These are phyloP conservation scores for Penicillium sp. DNA, from an alignment of 2,329 filamentous ascomycete species.

Conservation along the genomic window DNA sequence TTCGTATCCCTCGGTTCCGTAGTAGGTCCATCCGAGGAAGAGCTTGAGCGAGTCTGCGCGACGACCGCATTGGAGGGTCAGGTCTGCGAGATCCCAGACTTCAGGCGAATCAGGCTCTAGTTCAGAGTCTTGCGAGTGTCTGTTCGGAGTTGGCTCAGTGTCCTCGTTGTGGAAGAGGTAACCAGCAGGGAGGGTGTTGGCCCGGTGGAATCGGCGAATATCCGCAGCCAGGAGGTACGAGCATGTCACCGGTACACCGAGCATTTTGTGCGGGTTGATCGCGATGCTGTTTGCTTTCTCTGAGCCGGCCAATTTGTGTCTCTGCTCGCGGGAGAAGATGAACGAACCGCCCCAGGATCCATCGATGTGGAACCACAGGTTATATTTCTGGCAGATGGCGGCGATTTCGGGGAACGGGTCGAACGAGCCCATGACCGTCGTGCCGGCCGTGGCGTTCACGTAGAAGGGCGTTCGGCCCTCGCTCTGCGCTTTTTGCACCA, in stretches of 20 bases:
- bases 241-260: constrained; percentile 86
- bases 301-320: constrained; percentile 66
- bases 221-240: constrained; percentile 83
- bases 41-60: constrained; percentile 84
- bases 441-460: constrained; percentile 93
- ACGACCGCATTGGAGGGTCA: constrained; percentile 91
- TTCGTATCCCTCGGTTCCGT: constrained; percentile 75
- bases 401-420: constrained; percentile 75
- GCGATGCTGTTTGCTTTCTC: constrained; percentile 79
- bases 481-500: constrained; percentile 62
- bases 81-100: constrained; percentile 85
- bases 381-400: constrained; percentile 68
- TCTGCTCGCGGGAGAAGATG: constrained; percentile 70
- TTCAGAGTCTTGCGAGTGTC: constrained; percentile 23
- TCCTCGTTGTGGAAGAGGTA: constrained; percentile 74
- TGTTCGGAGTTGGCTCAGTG: constrained; percentile 38
- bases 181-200: constrained; percentile 83
- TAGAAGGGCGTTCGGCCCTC: constrained; percentile 84
- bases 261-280: constrained; percentile 97
- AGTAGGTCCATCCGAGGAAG: constrained; percentile 85
- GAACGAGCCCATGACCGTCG: constrained; percentile 87
- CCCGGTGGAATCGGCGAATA: constrained; percentile 72
- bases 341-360: constrained; percentile 87
- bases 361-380: constrained; percentile 91
- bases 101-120: constrained; percentile 51